phyloP scores from a whole-genome alignment of 2,329 filamentous ascomycete species.

The Nemania abortiva region DNA sequence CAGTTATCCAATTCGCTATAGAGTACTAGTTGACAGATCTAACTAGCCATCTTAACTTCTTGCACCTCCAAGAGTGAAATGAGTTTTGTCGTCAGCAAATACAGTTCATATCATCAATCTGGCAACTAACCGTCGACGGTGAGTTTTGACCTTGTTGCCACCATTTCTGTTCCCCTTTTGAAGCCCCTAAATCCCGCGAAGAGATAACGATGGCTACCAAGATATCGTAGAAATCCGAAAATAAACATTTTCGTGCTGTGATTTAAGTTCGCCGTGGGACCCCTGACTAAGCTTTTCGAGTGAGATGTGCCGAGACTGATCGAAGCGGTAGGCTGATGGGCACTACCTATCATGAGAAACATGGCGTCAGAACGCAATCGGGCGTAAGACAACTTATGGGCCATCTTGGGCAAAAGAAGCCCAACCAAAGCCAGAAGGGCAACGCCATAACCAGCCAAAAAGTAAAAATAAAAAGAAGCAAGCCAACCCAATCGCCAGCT shows the following conservation, averaged over 20 bases:
- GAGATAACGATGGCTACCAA: not conserved
- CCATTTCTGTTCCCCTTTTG: not conserved
- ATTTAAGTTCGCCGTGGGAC: not conserved
- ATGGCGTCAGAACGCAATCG: not conserved
- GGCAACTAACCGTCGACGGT: constrained; percentile 1
- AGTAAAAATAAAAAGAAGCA: constrained; percentile 11
- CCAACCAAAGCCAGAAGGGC: not conserved
- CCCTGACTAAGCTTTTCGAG: not conserved
- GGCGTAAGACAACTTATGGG: not conserved
- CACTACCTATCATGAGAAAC: not conserved
- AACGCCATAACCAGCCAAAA: constrained; percentile 5
- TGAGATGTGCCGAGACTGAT: not conserved
- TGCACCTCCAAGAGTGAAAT: constrained; percentile 1
- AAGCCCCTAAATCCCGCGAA: not conserved
- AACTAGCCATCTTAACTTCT: constrained; percentile 1
- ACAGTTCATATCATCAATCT: constrained; percentile 2
- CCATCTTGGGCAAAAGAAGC: not conserved
- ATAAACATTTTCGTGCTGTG: not conserved
- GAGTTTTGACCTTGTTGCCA: constrained; percentile 1
- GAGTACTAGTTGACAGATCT: constrained; percentile 4
- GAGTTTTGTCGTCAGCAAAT: constrained; percentile 6
- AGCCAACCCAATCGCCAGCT: constrained; percentile 20
- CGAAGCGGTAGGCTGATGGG: not conserved
- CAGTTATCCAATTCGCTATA: constrained; percentile 13
- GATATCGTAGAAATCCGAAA: not conserved